Evolutionary conservation across 306 rosid species (phyloP), one percentile per base, ranked within the genome.

Genomic region (Trifolium dubium): DNA sequence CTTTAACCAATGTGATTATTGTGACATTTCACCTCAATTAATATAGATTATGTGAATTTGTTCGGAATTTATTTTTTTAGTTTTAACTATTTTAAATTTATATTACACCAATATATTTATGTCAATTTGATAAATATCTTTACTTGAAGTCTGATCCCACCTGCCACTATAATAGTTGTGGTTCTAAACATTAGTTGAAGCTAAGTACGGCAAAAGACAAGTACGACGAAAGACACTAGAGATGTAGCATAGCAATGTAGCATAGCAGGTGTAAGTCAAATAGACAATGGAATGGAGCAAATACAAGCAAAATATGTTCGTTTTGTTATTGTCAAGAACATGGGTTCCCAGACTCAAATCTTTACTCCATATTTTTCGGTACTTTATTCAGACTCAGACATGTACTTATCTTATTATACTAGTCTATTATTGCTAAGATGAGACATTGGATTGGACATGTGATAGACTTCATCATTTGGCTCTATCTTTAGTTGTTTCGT

Each of bases 361-460:
- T 49, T 68, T 68, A 60, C 40, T 4, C 44, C 41, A 49, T 50
- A 56, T 32, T 13, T 68, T 12, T 30, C 40, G 17, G 43, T 68
- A 31, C 73, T 47, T 54, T 46, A 46, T n/a, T 47, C 73, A 31
- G 73, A 68, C 43, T 47, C 73, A 31, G 73, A 68, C 43, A 67
- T 49, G 40, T 30, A 64, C 69, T 40, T 37, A 17, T 63, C 29
- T 15, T 63, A 9, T 68, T 46, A 41, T 18, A 8, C 5, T 18
- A n/a, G n/a, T n/a, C n/a, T n/a, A n/a, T 46, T 14, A 47, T 68
- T 68, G 46, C 17, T 29, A 1, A 34, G 61, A 49, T 49, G 4
- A 37, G 60, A 68, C 73, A 30, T 67, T 67, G 15, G 60, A 47
- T 32, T 19, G 53, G 66, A 71, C 64, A 58, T 58, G 17, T 17